Evolutionary conservation across 2,329 filamentous ascomycete genomes (phyloP).

Genomic region (Beauveria asiatica): DNA sequence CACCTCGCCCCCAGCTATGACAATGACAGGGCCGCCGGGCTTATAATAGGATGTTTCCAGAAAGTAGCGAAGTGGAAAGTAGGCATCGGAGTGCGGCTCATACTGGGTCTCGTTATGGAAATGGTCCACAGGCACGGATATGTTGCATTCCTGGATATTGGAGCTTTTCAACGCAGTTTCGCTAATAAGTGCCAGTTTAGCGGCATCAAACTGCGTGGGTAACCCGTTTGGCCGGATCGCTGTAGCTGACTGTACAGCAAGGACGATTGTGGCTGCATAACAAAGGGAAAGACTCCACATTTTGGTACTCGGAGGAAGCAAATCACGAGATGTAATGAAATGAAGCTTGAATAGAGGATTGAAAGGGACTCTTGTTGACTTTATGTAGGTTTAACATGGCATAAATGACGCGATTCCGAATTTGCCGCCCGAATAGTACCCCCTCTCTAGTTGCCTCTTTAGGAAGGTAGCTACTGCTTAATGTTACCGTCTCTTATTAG

Average conservation of each 20-base stretch:
- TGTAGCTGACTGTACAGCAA: not conserved
- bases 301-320: too few species aligned
- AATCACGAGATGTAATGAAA: not conserved
- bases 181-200: too few species aligned
- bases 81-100: constrained; percentile 62
- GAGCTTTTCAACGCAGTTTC: not conserved
- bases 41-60: constrained; percentile 71
- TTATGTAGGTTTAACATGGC: not conserved
- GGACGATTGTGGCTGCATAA: not conserved
- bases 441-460: not conserved
- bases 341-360: not conserved
- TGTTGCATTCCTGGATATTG: constrained; percentile 15
- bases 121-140: constrained; percentile 59
- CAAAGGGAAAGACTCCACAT: not conserved
- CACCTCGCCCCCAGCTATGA: constrained; percentile 66
- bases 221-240: not conserved
- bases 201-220: not conserved
- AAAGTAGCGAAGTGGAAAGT: constrained; percentile 71
- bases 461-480: not conserved
- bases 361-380: not conserved
- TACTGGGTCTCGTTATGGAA: constrained; percentile 74
- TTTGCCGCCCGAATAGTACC: not conserved
- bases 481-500: not conserved
- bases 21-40: constrained; percentile 70
- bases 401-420: not conserved